phyloP scores from a whole-genome alignment of 2,329 filamentous ascomycete species.

The Laburnicola sp. region DNA sequence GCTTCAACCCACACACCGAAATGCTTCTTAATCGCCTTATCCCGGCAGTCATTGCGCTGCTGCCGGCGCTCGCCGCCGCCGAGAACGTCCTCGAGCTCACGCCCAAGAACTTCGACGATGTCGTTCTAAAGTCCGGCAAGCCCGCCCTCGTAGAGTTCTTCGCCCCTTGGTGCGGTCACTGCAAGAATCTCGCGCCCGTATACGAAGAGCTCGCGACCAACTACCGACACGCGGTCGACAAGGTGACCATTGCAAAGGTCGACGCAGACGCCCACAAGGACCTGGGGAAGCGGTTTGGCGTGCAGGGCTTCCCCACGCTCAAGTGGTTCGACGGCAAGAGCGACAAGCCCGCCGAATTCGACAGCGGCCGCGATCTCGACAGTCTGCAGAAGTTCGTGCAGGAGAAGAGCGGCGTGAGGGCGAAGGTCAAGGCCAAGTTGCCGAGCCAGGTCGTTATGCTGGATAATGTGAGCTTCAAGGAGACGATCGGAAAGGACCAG shows the following conservation, averaged over 20 bases:
- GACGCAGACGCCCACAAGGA: conserved; percentile 88
- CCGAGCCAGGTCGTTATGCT: conserved; percentile 78
- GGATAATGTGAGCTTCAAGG: conserved; percentile 76
- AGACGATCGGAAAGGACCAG: conserved; percentile 79
- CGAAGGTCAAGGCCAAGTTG: conserved; percentile 72
- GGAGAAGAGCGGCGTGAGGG: conserved; percentile 83
- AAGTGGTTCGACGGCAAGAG: conserved; percentile 98
- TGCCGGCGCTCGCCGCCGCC: conserved; percentile 56
- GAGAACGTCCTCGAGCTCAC: conserved; percentile 89
- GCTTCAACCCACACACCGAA: conserved; percentile 18
- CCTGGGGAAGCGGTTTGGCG: conserved; percentile 81
- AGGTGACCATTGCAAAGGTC: conserved; percentile 90
- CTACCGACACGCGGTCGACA: conserved; percentile 73
- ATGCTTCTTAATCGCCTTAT: conserved; percentile 42
- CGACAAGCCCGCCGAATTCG: conserved; percentile 81
- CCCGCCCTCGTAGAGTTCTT: conserved; percentile 98
- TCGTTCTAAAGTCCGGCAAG: conserved; percentile 89
- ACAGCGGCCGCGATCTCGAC: conserved; percentile 83
- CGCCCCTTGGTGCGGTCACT: conserved; percentile 98
- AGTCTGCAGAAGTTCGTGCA: conserved; percentile 77
- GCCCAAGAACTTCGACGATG: conserved; percentile 86
- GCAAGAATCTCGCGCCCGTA: conserved; percentile 92
- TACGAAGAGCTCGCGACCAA: conserved; percentile 85
- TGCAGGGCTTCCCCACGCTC: conserved; percentile 94
- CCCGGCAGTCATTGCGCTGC: conserved; percentile 38